Conservation (phyloP, 163 green algal species). For the Chlamydomonas reinhardtii region DNA sequence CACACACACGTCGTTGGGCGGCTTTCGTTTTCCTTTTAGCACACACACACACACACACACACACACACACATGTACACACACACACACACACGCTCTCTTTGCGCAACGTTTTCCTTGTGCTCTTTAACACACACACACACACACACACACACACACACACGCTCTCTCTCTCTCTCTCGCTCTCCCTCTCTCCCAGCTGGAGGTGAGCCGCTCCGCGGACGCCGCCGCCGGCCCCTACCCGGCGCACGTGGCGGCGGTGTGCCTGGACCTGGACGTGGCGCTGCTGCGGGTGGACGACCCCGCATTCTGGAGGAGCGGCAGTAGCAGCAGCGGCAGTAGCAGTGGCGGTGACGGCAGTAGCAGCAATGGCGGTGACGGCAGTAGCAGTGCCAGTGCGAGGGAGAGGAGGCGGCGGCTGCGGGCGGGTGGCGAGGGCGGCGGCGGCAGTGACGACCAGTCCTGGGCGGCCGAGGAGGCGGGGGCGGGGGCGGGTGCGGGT, state of each 20-base stretch:
- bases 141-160: neutral
- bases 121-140: too few relatives aligned
- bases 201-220: conserved; percentile 47
- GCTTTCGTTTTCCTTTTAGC: too few relatives aligned
- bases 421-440: neutral
- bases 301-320: conserved; percentile 17
- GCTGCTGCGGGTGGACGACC: conserved; percentile 33
- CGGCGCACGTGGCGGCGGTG: conserved; percentile 29
- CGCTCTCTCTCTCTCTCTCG: neutral
- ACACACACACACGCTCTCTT: conserved; percentile 10
- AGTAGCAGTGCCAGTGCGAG: neutral
- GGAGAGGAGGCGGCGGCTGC: neutral
- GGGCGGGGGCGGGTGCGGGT: neutral
- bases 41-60: too few relatives aligned
- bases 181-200: neutral
- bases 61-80: neutral
- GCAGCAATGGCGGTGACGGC: too few relatives aligned
- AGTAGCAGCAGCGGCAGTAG: too few relatives aligned
- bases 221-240: neutral
- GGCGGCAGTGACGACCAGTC: neutral
- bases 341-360: neutral
- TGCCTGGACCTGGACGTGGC: conserved; percentile 38
- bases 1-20: too few relatives aligned
- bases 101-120: too few relatives aligned
- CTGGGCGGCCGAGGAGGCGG: too few relatives aligned